A percentile compares a stretch with the other conserved stretches of the same genome.
Evolutionary conservation across 169 alveolate genomes (phyloP).

Genomic region (Perkinsus olseni): DNA sequence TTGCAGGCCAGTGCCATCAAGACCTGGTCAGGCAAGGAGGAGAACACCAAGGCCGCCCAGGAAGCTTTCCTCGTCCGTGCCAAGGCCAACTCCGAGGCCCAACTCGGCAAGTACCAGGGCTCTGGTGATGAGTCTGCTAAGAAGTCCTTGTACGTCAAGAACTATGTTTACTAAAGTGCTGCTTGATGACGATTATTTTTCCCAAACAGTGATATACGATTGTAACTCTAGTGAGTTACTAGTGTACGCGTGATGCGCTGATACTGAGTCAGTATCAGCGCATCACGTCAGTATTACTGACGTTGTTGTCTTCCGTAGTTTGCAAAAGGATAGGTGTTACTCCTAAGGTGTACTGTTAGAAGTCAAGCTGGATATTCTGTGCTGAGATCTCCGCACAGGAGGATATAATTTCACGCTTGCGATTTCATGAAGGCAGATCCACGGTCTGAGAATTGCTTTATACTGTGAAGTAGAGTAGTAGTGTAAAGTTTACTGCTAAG

Average conservation of each 20-base stretch:
- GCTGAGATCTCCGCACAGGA: no score
- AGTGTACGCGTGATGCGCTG: background rate
- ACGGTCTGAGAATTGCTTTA: no score
- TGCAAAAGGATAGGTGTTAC: no score
- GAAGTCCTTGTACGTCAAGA: conserved; percentile 30
- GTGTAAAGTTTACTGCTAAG: no score
- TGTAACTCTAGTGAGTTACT: background rate
- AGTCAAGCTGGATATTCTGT: no score
- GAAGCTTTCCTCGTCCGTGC: conserved; percentile 85
- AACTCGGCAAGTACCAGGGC: conserved; percentile 73
- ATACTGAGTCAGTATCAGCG: no score
- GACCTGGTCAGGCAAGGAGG: conserved; percentile 93
- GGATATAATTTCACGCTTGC: no score
- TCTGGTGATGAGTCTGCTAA: conserved; percentile 32
- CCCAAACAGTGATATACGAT: background rate
- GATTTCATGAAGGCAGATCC: no score
- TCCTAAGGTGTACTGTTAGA: no score
- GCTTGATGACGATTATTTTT: background rate
- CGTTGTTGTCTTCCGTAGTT: background rate
- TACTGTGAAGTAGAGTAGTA: no score
- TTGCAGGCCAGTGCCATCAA: conserved; percentile 87
- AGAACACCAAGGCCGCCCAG: conserved; percentile 88
- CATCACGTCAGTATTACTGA: no score
- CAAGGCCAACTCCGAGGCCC: conserved; percentile 91
- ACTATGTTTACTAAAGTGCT: conserved; percentile 20